phyloP scores from a whole-genome alignment of 495 filamentous ascomycete species.

The Lasiosphaeria hispida region DNA sequence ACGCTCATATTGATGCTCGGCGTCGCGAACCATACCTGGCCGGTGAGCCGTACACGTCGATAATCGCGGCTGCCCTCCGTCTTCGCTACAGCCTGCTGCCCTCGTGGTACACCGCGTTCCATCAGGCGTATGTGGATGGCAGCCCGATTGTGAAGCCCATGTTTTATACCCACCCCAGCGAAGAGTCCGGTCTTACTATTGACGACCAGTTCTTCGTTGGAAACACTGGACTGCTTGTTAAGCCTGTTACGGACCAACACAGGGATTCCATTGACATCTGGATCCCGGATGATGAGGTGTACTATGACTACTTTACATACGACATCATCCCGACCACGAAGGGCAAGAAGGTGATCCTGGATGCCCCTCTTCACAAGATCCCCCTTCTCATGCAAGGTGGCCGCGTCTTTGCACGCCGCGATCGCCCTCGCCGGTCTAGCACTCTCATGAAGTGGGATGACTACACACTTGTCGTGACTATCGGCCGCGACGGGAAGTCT shows the following conservation, averaged over 20 bases:
- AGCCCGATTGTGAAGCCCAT: conserved; percentile 86
- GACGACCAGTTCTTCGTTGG: conserved; percentile 95
- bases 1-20: conserved; percentile 94
- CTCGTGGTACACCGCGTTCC: conserved; percentile 96
- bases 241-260: conserved; percentile 78
- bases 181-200: conserved; percentile 79
- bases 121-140: conserved; percentile 76
- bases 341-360: conserved; percentile 64
- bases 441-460: conserved; percentile 92
- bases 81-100: conserved; percentile 88
- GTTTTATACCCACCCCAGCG: conserved; percentile 85
- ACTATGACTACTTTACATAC: conserved; percentile 94
- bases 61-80: conserved; percentile 83
- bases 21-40: conserved; percentile 90
- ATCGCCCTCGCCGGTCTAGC: conserved; percentile 77
- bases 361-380: conserved; percentile 78
- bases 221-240: conserved; percentile 78
- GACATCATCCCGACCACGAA: conserved; percentile 62
- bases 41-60: conserved; percentile 77
- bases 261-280: conserved; percentile 75
- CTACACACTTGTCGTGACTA: conserved; percentile 80
- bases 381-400: conserved; percentile 90
- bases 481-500: conserved; percentile 61
- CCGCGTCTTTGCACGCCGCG: conserved; percentile 85
- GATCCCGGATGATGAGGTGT: conserved; percentile 78